phyloP scores from a whole-genome alignment of 768 basidiomycete species.

The Naganishia randhawae region DNA sequence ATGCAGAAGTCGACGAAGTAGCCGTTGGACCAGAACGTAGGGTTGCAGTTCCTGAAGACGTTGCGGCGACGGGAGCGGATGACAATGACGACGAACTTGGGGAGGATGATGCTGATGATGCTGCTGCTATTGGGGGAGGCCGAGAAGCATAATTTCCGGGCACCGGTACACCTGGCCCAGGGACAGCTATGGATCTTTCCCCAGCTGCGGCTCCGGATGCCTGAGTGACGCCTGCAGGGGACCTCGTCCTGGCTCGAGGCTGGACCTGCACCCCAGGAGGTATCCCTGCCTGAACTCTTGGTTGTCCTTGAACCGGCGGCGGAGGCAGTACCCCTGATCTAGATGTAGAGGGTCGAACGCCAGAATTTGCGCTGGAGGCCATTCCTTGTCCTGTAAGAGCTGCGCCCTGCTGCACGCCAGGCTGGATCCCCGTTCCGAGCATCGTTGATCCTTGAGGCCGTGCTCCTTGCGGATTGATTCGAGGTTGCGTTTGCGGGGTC shows the following conservation, averaged over 20 bases:
- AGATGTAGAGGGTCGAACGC: too few relatives aligned
- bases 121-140: not conserved
- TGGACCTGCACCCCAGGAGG: not conserved
- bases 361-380: not conserved
- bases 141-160: not conserved
- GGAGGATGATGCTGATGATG: not conserved
- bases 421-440: not conserved
- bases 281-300: not conserved
- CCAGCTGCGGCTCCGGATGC: not conserved
- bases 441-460: not conserved
- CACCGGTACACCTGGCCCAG: not conserved
- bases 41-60: not conserved
- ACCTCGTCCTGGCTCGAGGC: conserved; percentile 10
- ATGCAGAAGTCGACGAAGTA: not conserved
- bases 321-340: not conserved
- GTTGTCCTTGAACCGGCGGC: conserved; percentile 9
- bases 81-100: not conserved
- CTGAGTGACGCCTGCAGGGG: not conserved
- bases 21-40: not conserved
- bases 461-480: not conserved
- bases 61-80: not conserved
- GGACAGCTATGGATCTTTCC: not conserved
- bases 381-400: not conserved
- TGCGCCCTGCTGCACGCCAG: not conserved
- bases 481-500: not conserved